Evolutionary conservation across 108 stramenopile genomes (phyloP), one percentile per base, ranked within the genome.

Genomic region (Epipyxis sp.): DNA sequence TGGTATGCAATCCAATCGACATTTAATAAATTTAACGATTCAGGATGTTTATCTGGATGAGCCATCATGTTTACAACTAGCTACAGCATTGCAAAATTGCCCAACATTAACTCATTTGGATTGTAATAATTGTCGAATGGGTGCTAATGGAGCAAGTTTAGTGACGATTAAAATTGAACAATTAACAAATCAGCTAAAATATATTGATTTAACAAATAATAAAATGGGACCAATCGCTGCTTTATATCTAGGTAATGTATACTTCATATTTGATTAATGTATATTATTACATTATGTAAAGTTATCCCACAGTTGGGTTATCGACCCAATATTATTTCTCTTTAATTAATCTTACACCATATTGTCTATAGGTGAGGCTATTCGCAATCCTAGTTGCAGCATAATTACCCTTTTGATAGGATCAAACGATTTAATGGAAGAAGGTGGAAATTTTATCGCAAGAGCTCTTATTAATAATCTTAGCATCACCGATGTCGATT

Each of bases 351-450:
- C n/a, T n/a, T n/a, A n/a, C n/a, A n/a, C n/a, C n/a, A n/a, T n/a
- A n/a, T n/a, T n/a, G n/a, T n/a, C n/a, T n/a, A n/a, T n/a, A n/a
- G n/a, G n/a, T n/a, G n/a, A n/a, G n/a, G n/a, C n/a, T n/a, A n/a
- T n/a, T n/a, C n/a, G n/a, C n/a, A n/a, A n/a, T n/a, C n/a, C n/a
- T n/a, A n/a, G n/a, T n/a, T n/a, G n/a, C n/a, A n/a, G n/a, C n/a
- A n/a, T n/a, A n/a, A n/a, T n/a, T n/a, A n/a, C n/a, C n/a, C n/a
- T n/a, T n/a, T n/a, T n/a, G n/a, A n/a, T n/a, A n/a, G n/a, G n/a
- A n/a, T n/a, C n/a, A n/a, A 74, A 74, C 34, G 71, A 74, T 32
- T 57, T 6, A 10, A n/a, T 54, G 27, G 71, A 74, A 37, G 71
- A 74, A 74, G 71, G 71, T 6, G 71, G 71, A 16, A 46, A 6